Base-by-base conservation (phyloP, 306 rosid genomes). In the Sesbania bispinosa region DNA sequence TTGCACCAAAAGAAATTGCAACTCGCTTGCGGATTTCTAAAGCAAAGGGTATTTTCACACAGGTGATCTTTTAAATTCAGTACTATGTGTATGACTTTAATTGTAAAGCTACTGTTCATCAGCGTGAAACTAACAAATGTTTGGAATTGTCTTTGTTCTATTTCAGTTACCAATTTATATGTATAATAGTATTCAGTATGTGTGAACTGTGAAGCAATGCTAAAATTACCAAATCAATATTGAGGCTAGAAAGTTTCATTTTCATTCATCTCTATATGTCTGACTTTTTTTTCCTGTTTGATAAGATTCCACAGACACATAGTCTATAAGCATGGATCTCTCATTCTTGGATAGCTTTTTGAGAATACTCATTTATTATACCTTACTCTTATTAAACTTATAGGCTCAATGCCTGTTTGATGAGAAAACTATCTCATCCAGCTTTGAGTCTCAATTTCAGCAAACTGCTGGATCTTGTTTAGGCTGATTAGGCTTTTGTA, bases 1-100 rank as follows among this genome's bases (percentile, higher is more conserved):
- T 94, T 80, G 90, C 95, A 33, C 88, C 85, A 2, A 86, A 80
- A 52, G 95, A 94, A 82, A 89, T 89, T 76, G 95, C 92, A 39
- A 81, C 84, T 42, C 96, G 97, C 9, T 42, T 94, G 69, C 93
- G 83, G 23, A 87, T 85, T 39, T 86, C 97, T 5, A 85, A 90
- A 29, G 96, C 97, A 69, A 89, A 89, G 86, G 92, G 87, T 27
- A 74, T 94, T 82, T 94, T 94, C 74, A 91, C 96, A 19, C 97
- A 86, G 96, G 99, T 94, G 62, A 65, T 62, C 14, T 45, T 51
- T 80, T 64, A 51, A 51, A 47, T 57, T 36, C 39, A 26, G 33
- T 62, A 64, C 50, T 16, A n/a, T 13, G 42, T 36, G 2, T 47
- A 60, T 76, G 16, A 62, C 33, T 39, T 69, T 11, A 30, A 5